Evolutionary conservation across 2,329 filamentous ascomycete species (phyloP).

Genomic region (Dothistroma pini): DNA sequence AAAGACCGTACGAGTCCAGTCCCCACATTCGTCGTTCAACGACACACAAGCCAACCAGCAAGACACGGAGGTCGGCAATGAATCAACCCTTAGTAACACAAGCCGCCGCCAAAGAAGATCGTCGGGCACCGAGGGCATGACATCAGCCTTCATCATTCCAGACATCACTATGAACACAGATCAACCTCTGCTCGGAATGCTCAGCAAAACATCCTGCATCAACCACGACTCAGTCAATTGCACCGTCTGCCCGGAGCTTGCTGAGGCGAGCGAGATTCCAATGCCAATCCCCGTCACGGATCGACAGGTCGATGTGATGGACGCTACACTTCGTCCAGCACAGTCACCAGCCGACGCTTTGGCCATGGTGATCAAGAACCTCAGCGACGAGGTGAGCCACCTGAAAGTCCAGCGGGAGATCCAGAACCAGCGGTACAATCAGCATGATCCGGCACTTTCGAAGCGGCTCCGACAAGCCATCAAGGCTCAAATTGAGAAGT

Average conservation of each 20-base stretch:
- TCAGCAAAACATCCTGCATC: constrained; percentile 23
- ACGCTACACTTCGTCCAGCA: constrained; percentile 57
- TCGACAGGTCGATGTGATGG: constrained; percentile 46
- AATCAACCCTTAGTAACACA: constrained; percentile 49
- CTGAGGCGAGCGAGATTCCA: constrained; percentile 43
- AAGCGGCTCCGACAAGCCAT: constrained; percentile 62
- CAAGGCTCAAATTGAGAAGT: constrained; percentile 56
- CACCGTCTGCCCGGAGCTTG: constrained; percentile 47
- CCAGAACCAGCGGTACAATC: constrained; percentile 61
- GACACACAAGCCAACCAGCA: constrained; percentile 28
- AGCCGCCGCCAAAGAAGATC: constrained; percentile 48
- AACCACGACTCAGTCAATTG: constrained; percentile 51
- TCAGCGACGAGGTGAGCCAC: constrained; percentile 76
- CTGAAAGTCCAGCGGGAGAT: constrained; percentile 65
- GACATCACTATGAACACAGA: constrained; percentile 54
- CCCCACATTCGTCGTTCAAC: constrained; percentile 33
- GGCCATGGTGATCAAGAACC: constrained; percentile 75
- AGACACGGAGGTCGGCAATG: constrained; percentile 35
- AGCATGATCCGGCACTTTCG: constrained; percentile 63
- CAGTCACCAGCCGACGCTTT: constrained; percentile 69
- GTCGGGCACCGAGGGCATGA: constrained; percentile 48
- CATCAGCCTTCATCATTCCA: constrained; percentile 61
- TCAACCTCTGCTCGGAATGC: constrained; percentile 11
- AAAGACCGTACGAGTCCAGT: constrained; percentile 37
- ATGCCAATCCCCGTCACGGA: constrained; percentile 32